Base-by-base conservation (phyloP, 352 stramenopile genomes). In the Phytopythium sindhum region DNA sequence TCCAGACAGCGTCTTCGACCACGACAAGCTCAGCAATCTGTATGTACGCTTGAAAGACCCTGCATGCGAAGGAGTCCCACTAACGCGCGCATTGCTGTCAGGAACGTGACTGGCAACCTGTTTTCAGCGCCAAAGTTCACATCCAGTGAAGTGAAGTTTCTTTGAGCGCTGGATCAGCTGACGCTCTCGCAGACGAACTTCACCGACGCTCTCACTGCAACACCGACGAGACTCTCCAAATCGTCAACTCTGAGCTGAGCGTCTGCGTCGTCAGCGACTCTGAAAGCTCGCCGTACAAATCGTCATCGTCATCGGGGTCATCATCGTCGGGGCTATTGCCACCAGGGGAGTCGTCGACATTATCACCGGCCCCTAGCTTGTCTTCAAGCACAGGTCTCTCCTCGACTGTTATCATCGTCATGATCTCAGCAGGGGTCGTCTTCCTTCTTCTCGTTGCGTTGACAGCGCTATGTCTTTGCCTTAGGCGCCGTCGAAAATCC, bases 1-100 rank as follows among this genome's bases (percentile, higher is more conserved):
- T 29, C 81, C 80, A 1, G 37, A 56, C 15, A 70, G 69, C 6
- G 68, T 89, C 21, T 91, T 81, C 52, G 67, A 72, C 15, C 78
- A 88, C 60, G 53, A 67, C n/a, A 73, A 57, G 1, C 69, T 91
- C 19, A 60, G 73, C 47, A 61, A 72, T n/a, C 63, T 91, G 24
- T 57, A 57, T 28, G 50, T 26, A 23, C 42, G 8, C 19, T 29
- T 21, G 45, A 3, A 7, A 11, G n/a, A 11, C 19, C 24, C 6
- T 48, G 39, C 14, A 21, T 44, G 12, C 14, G 39, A 45, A 45
- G 41, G 41, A 45, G 0, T 1, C 17, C 41, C 10, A 0, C 42
- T 50, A 23, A 50, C 42, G 21, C n/a, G 3, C 42, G 26, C 15
- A 11, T 55, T 33, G n/a, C 2, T 12, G 8, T 10, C 28, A 55